A percentile compares a stretch with the other conserved stretches of the same genome.
Evolutionary conservation across 306 rosid species (phyloP).

Genomic region (Vigna mungo): DNA sequence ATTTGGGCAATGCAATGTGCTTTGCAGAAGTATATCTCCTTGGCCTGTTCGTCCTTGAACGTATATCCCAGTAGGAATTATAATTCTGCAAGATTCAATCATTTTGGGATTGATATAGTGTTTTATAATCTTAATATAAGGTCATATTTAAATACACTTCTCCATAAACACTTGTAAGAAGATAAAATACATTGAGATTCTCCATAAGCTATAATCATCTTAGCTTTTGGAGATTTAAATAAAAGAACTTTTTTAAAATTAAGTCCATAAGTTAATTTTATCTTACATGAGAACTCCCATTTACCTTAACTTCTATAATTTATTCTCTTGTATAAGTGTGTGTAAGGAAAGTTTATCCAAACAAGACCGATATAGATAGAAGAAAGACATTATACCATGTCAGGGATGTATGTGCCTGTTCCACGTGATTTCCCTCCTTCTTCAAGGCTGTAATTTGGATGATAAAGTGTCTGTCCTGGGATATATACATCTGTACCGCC

Average conservation of each 20-base stretch:
- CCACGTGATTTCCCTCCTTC: slow-evolving; percentile 58
- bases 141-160: neutral
- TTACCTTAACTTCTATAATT: neutral
- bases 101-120: slow-evolving; percentile 29
- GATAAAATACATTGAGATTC: neutral
- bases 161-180: neutral
- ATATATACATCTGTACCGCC: slow-evolving; percentile 37
- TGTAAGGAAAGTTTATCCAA: neutral
- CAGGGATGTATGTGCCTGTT: slow-evolving; percentile 80
- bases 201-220: neutral
- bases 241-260: neutral
- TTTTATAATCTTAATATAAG: slow-evolving; percentile 32
- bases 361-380: neutral
- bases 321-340: neutral
- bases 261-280: neutral
- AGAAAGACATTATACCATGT: slow-evolving; percentile 53
- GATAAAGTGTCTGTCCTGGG: slow-evolving; percentile 36
- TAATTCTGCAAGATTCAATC: slow-evolving; percentile 51
- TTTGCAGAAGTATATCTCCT: slow-evolving; percentile 24
- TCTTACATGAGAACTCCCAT: neutral
- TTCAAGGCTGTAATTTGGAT: slow-evolving; percentile 41
- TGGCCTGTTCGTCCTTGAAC: slow-evolving; percentile 31
- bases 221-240: neutral
- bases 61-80: slow-evolving; percentile 41
- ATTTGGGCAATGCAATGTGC: slow-evolving; percentile 14